These are phyloP conservation scores for Chalciporus pseudorubinellus DNA, from an alignment of 768 basidiomycete genomes.

Conservation along the genomic window DNA sequence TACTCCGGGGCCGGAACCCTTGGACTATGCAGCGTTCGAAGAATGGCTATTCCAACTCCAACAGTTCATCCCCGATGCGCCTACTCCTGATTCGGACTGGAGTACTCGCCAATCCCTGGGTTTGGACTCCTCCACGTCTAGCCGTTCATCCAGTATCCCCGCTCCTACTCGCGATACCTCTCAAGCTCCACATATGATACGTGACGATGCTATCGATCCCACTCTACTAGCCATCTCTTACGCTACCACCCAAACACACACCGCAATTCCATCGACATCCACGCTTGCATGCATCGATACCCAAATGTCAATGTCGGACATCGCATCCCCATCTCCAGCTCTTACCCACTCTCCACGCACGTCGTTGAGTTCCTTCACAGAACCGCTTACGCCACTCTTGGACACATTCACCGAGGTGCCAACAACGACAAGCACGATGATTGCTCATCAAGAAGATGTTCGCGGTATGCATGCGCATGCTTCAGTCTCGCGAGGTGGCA, in stretches of 20 bases:
- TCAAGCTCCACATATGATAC: background rate
- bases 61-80: constrained; percentile 34
- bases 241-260: constrained; percentile 4
- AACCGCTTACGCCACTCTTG: constrained; percentile 24
- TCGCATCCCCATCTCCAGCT: constrained; percentile 15
- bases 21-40: constrained; percentile 44
- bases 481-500: background rate
- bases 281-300: background rate
- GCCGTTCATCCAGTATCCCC: background rate
- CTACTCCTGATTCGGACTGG: constrained; percentile 13
- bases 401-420: constrained; percentile 14
- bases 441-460: constrained; percentile 1
- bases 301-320: constrained; percentile 1
- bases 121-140: constrained; percentile 1
- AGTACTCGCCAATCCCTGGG: background rate
- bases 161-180: background rate
- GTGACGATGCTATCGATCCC: constrained; percentile 33
- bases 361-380: constrained; percentile 31
- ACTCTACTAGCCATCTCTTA: constrained; percentile 30
- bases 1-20: constrained; percentile 2
- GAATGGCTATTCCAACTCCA: constrained; percentile 54
- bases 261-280: background rate
- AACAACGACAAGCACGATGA: background rate
- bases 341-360: constrained; percentile 30
- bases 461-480: constrained; percentile 7